Percentiles rank a stretch among this genome's conserved stretches.
phyloP scores from a whole-genome alignment of 352 stramenopile genomes.

The Pythium folliculosum region DNA sequence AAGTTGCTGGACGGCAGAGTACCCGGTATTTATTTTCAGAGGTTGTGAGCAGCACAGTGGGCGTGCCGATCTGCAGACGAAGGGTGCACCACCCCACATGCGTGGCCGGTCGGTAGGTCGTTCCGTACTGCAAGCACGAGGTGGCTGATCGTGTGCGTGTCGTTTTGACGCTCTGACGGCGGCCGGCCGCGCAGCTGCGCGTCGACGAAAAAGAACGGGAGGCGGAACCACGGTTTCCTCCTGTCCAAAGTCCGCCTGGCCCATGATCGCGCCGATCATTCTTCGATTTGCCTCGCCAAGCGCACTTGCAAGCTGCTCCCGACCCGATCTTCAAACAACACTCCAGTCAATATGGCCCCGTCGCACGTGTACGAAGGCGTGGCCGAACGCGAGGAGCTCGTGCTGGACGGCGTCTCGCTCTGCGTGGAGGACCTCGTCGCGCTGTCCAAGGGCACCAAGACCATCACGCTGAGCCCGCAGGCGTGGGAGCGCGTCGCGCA shows the following conservation, averaged over 20 bases:
- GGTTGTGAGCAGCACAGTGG: constrained; percentile 9
- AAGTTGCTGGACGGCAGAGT: constrained; percentile 13
- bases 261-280: constrained; percentile 2
- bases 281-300: constrained; percentile 10
- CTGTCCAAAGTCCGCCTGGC: no score
- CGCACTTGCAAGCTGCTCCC: background rate
- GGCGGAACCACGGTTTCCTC: background rate
- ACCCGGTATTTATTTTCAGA: constrained; percentile 15
- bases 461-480: constrained; percentile 59
- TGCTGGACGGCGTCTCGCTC: constrained; percentile 71
- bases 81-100: background rate
- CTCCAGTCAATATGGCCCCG: constrained; percentile 5
- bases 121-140: no score
- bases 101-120: background rate
- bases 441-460: constrained; percentile 61
- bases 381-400: constrained; percentile 31
- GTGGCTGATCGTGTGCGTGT: background rate
- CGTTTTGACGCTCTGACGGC: background rate
- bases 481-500: constrained; percentile 77
- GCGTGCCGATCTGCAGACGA: constrained; percentile 13
- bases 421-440: constrained; percentile 70
- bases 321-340: background rate
- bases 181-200: constrained; percentile 1
- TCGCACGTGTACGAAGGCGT: constrained; percentile 20
- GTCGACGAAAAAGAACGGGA: constrained; percentile 25